These are phyloP conservation scores for Pythium dissotocum DNA, from an alignment of 352 stramenopile species.

Conservation along the genomic window DNA sequence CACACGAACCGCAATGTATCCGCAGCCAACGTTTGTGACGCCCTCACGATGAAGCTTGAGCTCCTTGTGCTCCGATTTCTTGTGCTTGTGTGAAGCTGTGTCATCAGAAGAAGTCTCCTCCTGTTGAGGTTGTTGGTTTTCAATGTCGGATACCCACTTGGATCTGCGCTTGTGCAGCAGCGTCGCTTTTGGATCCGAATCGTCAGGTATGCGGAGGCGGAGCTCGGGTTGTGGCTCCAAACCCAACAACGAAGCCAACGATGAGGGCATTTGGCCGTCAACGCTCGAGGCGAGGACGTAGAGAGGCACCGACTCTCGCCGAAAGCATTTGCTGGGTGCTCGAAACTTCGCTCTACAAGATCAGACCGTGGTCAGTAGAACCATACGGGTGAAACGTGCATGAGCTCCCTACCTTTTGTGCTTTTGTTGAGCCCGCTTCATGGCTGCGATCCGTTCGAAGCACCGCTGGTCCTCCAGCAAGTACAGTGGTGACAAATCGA, in stretches of 20 bases:
- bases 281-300: background rate
- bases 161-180: background rate
- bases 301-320: background rate
- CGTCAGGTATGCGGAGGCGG: background rate
- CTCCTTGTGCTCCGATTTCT: background rate
- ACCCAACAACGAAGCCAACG: slow-evolving; percentile 3
- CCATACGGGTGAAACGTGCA: too few relatives aligned
- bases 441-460: slow-evolving; percentile 1
- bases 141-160: slow-evolving; percentile 7
- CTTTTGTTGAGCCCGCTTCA: background rate
- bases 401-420: background rate
- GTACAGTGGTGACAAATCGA: slow-evolving; percentile 14
- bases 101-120: slow-evolving; percentile 1
- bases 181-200: too few relatives aligned
- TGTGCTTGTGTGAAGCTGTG: background rate
- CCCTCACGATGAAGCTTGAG: slow-evolving; percentile 20
- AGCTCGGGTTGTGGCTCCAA: background rate
- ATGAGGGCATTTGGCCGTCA: background rate
- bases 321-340: background rate
- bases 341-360: background rate
- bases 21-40: slow-evolving; percentile 33
- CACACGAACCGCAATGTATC: slow-evolving; percentile 22
- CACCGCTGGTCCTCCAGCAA: slow-evolving; percentile 19
- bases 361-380: too few relatives aligned
- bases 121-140: slow-evolving; percentile 8